A percentile compares a stretch with the other conserved stretches of the same genome.
Conservation (phyloP, 1,284 basidiomycete species). For the Stereum hirsutum region DNA sequence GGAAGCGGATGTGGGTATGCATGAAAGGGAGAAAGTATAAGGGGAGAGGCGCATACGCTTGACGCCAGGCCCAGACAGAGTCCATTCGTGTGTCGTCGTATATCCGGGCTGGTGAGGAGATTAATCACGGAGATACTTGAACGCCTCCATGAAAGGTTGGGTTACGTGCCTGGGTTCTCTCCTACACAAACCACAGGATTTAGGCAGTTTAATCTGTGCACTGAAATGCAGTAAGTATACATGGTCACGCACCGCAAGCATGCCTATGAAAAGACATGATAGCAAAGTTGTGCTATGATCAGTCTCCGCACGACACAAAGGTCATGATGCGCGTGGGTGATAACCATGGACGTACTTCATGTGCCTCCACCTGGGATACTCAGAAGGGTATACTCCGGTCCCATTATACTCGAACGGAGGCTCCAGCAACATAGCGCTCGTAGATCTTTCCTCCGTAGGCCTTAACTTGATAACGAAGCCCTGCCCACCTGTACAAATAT, state of each 20-base stretch:
- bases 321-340: too few relatives aligned
- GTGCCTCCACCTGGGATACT: slow-evolving; percentile 42
- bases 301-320: neutral
- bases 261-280: slow-evolving; percentile 16
- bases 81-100: slow-evolving; percentile 31
- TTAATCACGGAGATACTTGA: neutral
- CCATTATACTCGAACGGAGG: slow-evolving; percentile 41
- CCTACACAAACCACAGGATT: slow-evolving; percentile 8
- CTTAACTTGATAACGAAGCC: slow-evolving; percentile 64
- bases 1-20: too few relatives aligned
- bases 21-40: neutral
- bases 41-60: slow-evolving; percentile 16
- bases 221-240: too few relatives aligned
- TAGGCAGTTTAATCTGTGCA: neutral
- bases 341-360: slow-evolving; percentile 46
- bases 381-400: slow-evolving; percentile 18
- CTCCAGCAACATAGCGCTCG: slow-evolving; percentile 58
- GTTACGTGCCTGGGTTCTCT: slow-evolving; percentile 13
- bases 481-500: slow-evolving; percentile 45
- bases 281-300: too few relatives aligned
- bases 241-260: slow-evolving; percentile 22
- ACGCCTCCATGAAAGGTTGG: neutral
- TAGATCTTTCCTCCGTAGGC: slow-evolving; percentile 43
- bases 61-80: slow-evolving; percentile 28
- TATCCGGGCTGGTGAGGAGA: slow-evolving; percentile 17